Evolutionary conservation across 148 eudicot species (phyloP), one percentile per base, ranked within the genome.

Genomic region (Heliosperma pusillum): DNA sequence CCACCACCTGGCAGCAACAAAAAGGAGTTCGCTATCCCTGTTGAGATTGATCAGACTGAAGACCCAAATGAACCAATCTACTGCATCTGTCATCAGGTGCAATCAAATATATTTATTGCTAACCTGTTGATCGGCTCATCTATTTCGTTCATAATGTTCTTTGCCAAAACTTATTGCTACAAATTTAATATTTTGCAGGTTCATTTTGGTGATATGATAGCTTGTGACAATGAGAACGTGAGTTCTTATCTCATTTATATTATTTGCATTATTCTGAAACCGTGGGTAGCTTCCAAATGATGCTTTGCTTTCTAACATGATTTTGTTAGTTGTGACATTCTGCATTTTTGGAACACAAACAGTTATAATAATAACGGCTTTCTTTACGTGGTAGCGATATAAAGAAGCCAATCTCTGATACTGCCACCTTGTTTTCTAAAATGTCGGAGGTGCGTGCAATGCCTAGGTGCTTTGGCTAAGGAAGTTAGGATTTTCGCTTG

Each of bases 161-260:
- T 33, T 65, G 17, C 70, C 44, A n/a, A 33, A 66, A 60, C 52
- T 56, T 62, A 45, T 26, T 72, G 66, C 13, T 72, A 61, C 60
- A 21, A 66, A 26, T 78, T 76, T 58, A 12, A 61, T 76, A 33
- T 79, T 50, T 70, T 74, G 73, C 88, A 94, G 98, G 97, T 95
- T 64, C 92, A 97, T 59, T 95, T 89, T 78, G 98, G 98, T 68
- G 98, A 95, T 83, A 95, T 95, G 98, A 92, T 95, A 85, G 98
- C 98, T 56, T 95, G 98, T 76, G 98, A 95, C 91, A 95, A 95
- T 74, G 98, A 95, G 83, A 84, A 86, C 82, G 98, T 90, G 81
- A 90, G 86, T 79, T 80, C 59, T 56, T 29, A 30, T 71, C 40
- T 4, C 40, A 13, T 42, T 20, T 71, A 13, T 6, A 12, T 19